Percentiles rank a stretch among this genome's conserved stretches.
These are phyloP conservation scores for Penicillium freii DNA, from an alignment of 2,329 filamentous ascomycete species.

Conservation along the genomic window DNA sequence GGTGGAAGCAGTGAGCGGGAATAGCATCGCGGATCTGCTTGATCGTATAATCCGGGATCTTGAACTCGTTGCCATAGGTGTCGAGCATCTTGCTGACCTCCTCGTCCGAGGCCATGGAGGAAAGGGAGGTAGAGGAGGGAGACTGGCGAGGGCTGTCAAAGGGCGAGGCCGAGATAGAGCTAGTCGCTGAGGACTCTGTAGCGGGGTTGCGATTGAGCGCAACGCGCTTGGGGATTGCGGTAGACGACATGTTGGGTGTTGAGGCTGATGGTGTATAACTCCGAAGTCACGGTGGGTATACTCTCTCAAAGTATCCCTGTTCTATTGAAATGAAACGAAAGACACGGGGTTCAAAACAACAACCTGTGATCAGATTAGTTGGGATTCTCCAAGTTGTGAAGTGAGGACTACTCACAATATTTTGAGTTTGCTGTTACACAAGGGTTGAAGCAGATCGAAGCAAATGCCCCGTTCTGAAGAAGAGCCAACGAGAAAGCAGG, in stretches of 20 bases:
- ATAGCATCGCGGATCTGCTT: constrained; percentile 97
- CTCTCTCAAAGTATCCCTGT: neutral
- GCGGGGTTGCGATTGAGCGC: constrained; percentile 55
- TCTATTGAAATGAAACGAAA: neutral
- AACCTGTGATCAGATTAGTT: neutral
- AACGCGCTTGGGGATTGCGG: constrained; percentile 46
- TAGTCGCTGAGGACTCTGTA: constrained; percentile 55
- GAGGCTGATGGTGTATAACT: neutral
- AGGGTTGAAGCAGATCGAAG: constrained; percentile 3
- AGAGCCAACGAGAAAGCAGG: constrained; percentile 14
- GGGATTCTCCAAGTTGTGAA: neutral
- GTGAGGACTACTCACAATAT: neutral
- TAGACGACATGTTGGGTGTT: constrained; percentile 48
- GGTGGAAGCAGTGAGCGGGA: constrained; percentile 93
- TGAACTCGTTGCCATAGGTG: constrained; percentile 92
- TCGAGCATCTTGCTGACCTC: constrained; percentile 67
- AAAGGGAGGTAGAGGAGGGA: constrained; percentile 84
- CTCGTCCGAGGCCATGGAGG: constrained; percentile 74
- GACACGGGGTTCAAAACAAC: neutral
- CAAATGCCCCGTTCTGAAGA: constrained; percentile 4
- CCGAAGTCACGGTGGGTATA: neutral
- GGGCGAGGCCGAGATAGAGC: constrained; percentile 56
- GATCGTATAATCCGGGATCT: constrained; percentile 92
- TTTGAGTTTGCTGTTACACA: neutral
- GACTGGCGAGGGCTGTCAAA: constrained; percentile 62